Base-by-base conservation (phyloP, 2,329 filamentous ascomycete species). In the Orbilia ellipsospora region DNA sequence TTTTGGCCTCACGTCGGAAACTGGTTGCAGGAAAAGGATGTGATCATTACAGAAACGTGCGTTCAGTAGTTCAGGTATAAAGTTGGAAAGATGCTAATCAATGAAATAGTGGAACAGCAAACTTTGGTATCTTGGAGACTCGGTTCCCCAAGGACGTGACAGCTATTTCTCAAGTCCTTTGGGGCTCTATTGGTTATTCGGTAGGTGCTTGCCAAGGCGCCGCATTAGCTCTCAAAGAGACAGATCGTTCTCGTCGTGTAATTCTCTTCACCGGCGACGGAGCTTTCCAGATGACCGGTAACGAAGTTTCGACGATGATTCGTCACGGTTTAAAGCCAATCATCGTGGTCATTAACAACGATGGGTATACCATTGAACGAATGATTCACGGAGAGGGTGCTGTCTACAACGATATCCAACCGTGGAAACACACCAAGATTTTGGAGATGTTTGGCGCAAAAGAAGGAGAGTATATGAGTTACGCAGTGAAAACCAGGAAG, bases 261-360 rank as follows among this genome's bases (percentile, higher is more conserved):
- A 90, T 97, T 55, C 85, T 96, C 44, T 94, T 96, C 80, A 92
- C 93, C n/a, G 93, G 93, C 23, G 93, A 97, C 80, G 93, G 93
- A 26, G 92, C 90, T 69, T 90, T 96, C 82, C 92, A 97, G 81
- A 85, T 96, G 69, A 96, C 92, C 0, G 90, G 88, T 0, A 93
- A 96, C 81, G 93, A 95, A 82, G 81, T 96, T 77, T 91, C 89
- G 82, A 95, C 92, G 10, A 94, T 96, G 87, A 88, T 96, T 77
- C 87, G 90, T 31, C 89, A 92, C 74, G 85, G 87, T 23, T 84
- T 96, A 69, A 89, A 90, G 76, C 88, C 92, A 18, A 94, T 93
- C 80, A 89, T 96, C 77, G 94, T 96, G 81, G 86, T 95, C 77
- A 90, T 96, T 78, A 93, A 91, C 85, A 96, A 96, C 81, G 88